Conservation (phyloP, 306 rosid species). For the Quercus variabilis region DNA sequence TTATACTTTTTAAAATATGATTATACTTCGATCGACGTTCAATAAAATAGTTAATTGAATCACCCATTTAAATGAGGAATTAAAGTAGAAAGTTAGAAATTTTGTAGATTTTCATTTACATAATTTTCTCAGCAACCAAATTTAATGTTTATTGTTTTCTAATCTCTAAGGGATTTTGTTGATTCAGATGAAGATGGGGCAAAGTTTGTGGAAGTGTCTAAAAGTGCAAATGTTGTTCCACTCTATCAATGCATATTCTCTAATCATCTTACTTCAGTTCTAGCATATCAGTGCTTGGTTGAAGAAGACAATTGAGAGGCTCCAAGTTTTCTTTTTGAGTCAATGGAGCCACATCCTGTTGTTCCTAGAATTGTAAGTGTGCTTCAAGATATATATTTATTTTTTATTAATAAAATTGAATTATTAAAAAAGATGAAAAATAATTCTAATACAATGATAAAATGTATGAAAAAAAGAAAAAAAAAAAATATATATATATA, state of each 20-base stretch:
- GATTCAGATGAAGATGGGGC: constrained; percentile 34
- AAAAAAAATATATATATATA: no score
- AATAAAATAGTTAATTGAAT: no score
- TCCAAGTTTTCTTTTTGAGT: constrained; percentile 86
- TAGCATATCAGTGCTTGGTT: constrained; percentile 68
- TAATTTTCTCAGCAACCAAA: neutral
- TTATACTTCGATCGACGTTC: no score
- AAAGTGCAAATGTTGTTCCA: constrained; percentile 62
- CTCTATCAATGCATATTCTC: constrained; percentile 60
- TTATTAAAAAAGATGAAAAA: no score
- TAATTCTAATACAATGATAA: no score
- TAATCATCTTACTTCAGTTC: constrained; percentile 75
- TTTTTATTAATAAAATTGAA: no score
- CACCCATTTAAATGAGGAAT: no score
- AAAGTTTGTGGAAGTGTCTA: constrained; percentile 54
- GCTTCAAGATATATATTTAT: neutral
- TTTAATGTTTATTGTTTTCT: neutral
- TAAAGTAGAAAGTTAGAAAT: no score
- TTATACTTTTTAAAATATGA: no score
- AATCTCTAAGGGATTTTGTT: neutral
- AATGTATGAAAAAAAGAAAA: no score
- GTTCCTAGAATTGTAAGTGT: constrained; percentile 29
- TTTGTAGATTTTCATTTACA: no score
- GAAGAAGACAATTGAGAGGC: constrained; percentile 67
- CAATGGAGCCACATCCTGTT: constrained; percentile 54